Evolutionary conservation across 1,284 basidiomycete genomes (phyloP), one percentile per base, ranked within the genome.

Genomic region (Pholiota adiposa): DNA sequence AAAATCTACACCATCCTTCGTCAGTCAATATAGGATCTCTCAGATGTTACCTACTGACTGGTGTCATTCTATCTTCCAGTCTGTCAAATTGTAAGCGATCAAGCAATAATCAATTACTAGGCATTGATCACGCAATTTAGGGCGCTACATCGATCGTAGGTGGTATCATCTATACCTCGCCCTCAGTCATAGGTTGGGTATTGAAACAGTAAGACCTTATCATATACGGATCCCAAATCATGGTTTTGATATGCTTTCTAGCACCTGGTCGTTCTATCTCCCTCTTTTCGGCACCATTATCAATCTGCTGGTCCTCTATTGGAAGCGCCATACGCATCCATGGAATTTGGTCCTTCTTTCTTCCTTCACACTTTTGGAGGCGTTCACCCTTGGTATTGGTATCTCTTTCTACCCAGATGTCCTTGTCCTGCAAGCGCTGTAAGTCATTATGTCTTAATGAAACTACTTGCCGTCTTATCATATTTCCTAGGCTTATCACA

Each of bases 361-460:
- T 23, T 82, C 87, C 0, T 95, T 94, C 75, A 95, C 93, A 6
- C 68, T 88, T 29, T 76, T 93, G 75, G 93, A 95, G 72, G 88
- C 91, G 2, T 88, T 92, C 70, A 88, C 90, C 1, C 79, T 97
- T 55, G 94, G 94, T 34, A 75, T 92, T 9, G 84, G 89, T 34
- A 82, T 92, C 38, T 89, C 92, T 0, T 93, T 90, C 75, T 89
- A 86, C 70, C 85, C 93, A 68, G 86, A 85, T 63, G 70, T 73
- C n/a, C 80, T 95, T 53, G 89, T 97, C n/a, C 75, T 96, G 25
- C 90, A 96, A 71, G 94, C 94, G 1, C 73, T 96, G 86, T 91
- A 70, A 71, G 88, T 77, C 36, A 33, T 25, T 43, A 56, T 41
- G 27, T 4, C 21, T 2, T 36, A 11, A 27, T 44, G 7, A 8